These are phyloP conservation scores for Penicillium goetzii DNA, from an alignment of 495 filamentous ascomycete species.

Conservation along the genomic window DNA sequence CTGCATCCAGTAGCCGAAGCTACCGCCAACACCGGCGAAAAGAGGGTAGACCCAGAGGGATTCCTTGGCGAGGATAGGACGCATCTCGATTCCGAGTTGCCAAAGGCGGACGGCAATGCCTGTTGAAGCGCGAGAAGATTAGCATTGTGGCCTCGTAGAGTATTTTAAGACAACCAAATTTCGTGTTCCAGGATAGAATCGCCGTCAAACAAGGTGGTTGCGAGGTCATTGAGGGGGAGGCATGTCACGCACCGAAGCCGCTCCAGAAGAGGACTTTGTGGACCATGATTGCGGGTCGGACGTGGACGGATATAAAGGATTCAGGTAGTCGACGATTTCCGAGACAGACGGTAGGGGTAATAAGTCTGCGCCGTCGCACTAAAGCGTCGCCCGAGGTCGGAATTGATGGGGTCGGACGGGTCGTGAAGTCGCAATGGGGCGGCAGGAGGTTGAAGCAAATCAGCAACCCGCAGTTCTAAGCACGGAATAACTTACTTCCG, in stretches of 20 bases:
- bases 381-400: slow-evolving; percentile 24
- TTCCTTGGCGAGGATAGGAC: slow-evolving; percentile 78
- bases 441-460: slow-evolving; percentile 47
- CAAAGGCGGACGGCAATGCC: slow-evolving; percentile 88
- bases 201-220: not conserved
- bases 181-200: not conserved
- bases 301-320: slow-evolving; percentile 23
- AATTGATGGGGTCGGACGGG: slow-evolving; percentile 26
- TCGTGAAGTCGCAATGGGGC: slow-evolving; percentile 30
- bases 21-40: slow-evolving; percentile 80
- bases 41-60: slow-evolving; percentile 90
- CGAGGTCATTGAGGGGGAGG: slow-evolving; percentile 5
- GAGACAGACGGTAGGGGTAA: slow-evolving; percentile 9
- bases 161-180: not conserved
- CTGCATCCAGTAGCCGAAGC: slow-evolving; percentile 95
- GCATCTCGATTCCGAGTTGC: slow-evolving; percentile 99
- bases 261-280: slow-evolving; percentile 94
- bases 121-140: slow-evolving; percentile 38
- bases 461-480: slow-evolving; percentile 46
- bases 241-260: slow-evolving; percentile 79
- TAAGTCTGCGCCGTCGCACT: slow-evolving; percentile 17
- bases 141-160: slow-evolving; percentile 2
- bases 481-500: slow-evolving; percentile 38
- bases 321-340: slow-evolving; percentile 16
- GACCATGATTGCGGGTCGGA: slow-evolving; percentile 50